Evolutionary conservation across 1,284 basidiomycete genomes (phyloP).

Genomic region (Heterobasidion parviporum): DNA sequence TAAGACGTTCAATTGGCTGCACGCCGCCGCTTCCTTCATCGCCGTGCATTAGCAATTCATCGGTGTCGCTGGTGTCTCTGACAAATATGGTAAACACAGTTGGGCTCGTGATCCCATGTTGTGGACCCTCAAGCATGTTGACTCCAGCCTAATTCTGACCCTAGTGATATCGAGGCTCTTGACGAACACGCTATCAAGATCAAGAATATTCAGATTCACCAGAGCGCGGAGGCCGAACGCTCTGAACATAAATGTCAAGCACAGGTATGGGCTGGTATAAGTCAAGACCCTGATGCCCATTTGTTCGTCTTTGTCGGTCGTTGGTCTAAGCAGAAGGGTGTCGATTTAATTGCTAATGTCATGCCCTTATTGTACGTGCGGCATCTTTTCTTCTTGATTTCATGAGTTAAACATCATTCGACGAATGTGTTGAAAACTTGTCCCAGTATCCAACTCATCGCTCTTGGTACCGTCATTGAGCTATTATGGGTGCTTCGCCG

Average conservation of each 20-base stretch:
- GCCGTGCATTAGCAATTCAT: constrained; percentile 86
- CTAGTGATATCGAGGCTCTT: constrained; percentile 86
- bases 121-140: constrained; percentile 91
- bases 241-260: constrained; percentile 86
- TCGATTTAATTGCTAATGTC: constrained; percentile 90
- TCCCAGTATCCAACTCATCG: constrained; percentile 77
- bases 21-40: constrained; percentile 87
- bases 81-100: constrained; percentile 92
- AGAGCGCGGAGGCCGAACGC: constrained; percentile 75
- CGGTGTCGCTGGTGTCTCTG: constrained; percentile 91
- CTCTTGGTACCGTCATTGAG: constrained; percentile 90
- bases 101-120: constrained; percentile 93
- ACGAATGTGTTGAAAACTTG: constrained; percentile 69
- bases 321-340: constrained; percentile 96
- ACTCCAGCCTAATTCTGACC: constrained; percentile 88
- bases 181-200: constrained; percentile 71
- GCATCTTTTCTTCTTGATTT: constrained; percentile 2
- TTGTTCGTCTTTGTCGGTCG: constrained; percentile 92
- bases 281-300: constrained; percentile 82
- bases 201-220: constrained; percentile 70
- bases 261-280: constrained; percentile 89
- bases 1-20: constrained; percentile 91
- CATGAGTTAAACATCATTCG: constrained; percentile 9
- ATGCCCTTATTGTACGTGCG: constrained; percentile 73
- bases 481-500: constrained; percentile 91